phyloP scores from a whole-genome alignment of 805 yeast species.

The Yamadazyma akitaensis region DNA sequence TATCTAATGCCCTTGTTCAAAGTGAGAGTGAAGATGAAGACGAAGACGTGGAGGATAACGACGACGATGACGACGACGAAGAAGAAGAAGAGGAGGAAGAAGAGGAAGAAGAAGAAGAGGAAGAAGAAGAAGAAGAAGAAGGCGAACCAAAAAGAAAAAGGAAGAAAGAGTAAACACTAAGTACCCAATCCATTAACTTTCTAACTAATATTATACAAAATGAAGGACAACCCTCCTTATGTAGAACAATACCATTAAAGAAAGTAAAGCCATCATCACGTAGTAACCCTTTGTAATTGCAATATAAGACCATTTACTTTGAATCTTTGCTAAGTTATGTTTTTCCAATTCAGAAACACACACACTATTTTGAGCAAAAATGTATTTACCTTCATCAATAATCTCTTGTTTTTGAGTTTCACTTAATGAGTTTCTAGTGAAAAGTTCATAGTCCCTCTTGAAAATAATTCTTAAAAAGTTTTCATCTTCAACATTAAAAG shows the following conservation, averaged over 20 bases:
- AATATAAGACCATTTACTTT: constrained; percentile 53
- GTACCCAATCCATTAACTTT: background rate
- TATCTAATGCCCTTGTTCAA: constrained; percentile 22
- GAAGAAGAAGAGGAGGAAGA: background rate
- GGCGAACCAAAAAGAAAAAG: background rate
- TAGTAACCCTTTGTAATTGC: constrained; percentile 52
- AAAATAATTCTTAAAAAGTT: constrained; percentile 60
- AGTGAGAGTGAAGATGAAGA: constrained; percentile 16
- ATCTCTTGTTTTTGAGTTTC: constrained; percentile 70
- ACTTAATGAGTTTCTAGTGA: constrained; percentile 65
- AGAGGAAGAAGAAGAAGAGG: background rate
- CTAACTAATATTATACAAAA: constrained; percentile 9
- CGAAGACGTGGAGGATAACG: constrained; percentile 3
- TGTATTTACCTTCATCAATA: constrained; percentile 62
- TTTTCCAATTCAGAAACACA: constrained; percentile 66
- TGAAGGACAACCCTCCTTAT: constrained; percentile 28
- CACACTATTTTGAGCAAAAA: constrained; percentile 59
- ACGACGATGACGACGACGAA: background rate
- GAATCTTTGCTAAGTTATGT: constrained; percentile 58
- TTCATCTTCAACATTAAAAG: constrained; percentile 67
- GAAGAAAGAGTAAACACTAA: no score
- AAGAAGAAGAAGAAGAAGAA: background rate
- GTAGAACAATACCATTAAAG: constrained; percentile 31
- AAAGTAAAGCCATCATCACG: constrained; percentile 30
- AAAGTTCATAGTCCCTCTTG: constrained; percentile 74